Percentiles rank a stretch among this genome's conserved stretches.
These are phyloP conservation scores for Paecilomyces sp. DNA, from an alignment of 2,329 filamentous ascomycete genomes.

Conservation along the genomic window DNA sequence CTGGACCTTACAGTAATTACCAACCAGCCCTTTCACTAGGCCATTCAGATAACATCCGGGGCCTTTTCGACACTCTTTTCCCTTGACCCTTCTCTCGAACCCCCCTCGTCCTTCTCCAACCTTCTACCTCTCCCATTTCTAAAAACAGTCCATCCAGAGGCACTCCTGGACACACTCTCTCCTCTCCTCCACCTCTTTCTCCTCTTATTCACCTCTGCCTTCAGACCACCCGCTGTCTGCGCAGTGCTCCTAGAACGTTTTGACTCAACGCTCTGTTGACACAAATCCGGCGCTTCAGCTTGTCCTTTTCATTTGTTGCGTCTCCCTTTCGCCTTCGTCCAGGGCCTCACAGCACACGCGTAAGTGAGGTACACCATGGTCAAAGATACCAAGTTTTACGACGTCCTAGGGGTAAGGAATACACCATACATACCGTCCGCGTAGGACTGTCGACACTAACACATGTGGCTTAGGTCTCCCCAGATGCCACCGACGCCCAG, in stretches of 20 bases:
- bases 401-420: conserved; percentile 38
- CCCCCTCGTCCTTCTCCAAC: conserved; percentile 4
- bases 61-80: conserved; percentile 6
- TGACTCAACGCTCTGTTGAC: conserved; percentile 1
- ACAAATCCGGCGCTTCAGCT: conserved; percentile 10
- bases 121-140: conserved; percentile 1
- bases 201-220: neutral
- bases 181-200: neutral
- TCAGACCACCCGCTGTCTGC: neutral
- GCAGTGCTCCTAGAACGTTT: conserved; percentile 1
- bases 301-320: conserved; percentile 6
- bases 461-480: conserved; percentile 54
- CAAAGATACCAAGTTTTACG: conserved; percentile 45
- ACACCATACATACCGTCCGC: neutral
- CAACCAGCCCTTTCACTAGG: conserved; percentile 2
- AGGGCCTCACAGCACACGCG: neutral
- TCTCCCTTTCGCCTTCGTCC: conserved; percentile 9
- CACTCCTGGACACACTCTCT: neutral
- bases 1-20: neutral
- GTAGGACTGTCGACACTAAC: neutral
- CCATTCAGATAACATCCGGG: conserved; percentile 9
- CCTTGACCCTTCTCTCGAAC: conserved; percentile 2
- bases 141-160: neutral
- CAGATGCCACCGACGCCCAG: conserved; percentile 73
- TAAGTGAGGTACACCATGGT: conserved; percentile 35